A percentile compares a stretch with the other conserved stretches of the same genome.
These are phyloP conservation scores for Pythium rishiriense DNA, from an alignment of 352 stramenopile genomes.

Conservation along the genomic window DNA sequence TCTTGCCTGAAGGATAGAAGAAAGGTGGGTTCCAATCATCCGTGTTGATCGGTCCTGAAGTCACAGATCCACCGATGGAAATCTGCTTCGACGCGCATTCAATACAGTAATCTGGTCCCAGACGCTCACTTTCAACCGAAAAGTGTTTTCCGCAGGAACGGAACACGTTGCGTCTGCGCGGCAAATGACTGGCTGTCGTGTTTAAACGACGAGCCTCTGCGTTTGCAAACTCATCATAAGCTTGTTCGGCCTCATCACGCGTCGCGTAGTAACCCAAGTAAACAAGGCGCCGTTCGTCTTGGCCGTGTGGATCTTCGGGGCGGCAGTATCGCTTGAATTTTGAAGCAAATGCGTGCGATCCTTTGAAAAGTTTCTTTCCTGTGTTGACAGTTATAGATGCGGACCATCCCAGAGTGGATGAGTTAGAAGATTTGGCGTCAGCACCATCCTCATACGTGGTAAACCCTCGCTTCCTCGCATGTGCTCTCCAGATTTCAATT, in stretches of 20 bases:
- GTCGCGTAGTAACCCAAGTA: slow-evolving; percentile 76
- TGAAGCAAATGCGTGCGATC: slow-evolving; percentile 68
- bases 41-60: background rate
- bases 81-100: slow-evolving; percentile 69
- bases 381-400: slow-evolving; percentile 69
- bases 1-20: slow-evolving; percentile 53
- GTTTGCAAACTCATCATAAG: slow-evolving; percentile 66
- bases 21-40: slow-evolving; percentile 71
- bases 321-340: slow-evolving; percentile 76
- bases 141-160: slow-evolving; percentile 82
- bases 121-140: slow-evolving; percentile 73
- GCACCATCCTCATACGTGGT: slow-evolving; percentile 35
- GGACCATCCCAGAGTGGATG: slow-evolving; percentile 56
- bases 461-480: slow-evolving; percentile 56
- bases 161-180: slow-evolving; percentile 57
- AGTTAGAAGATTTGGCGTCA: slow-evolving; percentile 4
- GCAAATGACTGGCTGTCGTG: slow-evolving; percentile 57
- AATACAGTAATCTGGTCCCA: slow-evolving; percentile 70
- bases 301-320: slow-evolving; percentile 49
- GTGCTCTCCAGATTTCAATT: slow-evolving; percentile 61
- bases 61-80: slow-evolving; percentile 10
- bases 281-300: slow-evolving; percentile 57
- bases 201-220: slow-evolving; percentile 66
- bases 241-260: slow-evolving; percentile 62
- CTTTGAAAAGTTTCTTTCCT: slow-evolving; percentile 62